Base-by-base conservation (phyloP, 257 asterid genomes). In the Lantana camara region DNA sequence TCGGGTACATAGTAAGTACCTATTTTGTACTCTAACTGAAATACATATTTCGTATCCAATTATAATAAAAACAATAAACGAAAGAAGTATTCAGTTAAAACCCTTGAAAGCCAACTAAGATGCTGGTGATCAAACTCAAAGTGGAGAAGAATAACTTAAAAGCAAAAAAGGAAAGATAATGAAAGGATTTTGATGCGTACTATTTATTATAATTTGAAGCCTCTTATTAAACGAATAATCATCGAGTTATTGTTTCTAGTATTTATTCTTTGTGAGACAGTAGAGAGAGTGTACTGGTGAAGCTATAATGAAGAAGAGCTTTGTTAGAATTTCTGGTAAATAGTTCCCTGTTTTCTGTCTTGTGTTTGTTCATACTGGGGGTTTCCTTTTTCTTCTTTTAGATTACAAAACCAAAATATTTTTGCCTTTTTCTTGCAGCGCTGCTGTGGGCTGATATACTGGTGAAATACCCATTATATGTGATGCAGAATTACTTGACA, bases 401-500 rank as follows among this genome's bases (percentile, higher is more conserved):
- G 15, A 47, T 22, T 17, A 21, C 22, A 4, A 3, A 40, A 3
- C 5, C 21, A n/a, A 15, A 29, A 15, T 42, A 27, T 37, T 10
- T 7, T n/a, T 74, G 3, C 34, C 50, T 68, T 12, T 42, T 45
- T 17, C 5, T 69, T 47, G 73, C 76, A 81, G 86, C 57, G 1
- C 57, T 80, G 48, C 14, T 57, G 11, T 75, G 68, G 81, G 83
- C 73, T 0, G 55, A 66, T 42, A 27, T 66, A 53, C 34, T 75
- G 60, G 72, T 68, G 3, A 11, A 1, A 0, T 82, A 63, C 17
- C 83, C 82, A 7, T 30, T 83, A 20, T 86, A 77, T 63, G 79
- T 70, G 66, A 65, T 83, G 84, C 82, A 66, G 58, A 75, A 71
- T 14, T 86, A 83, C 63, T 57, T 83, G 3, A 82, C 89, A 0